Percentiles rank a stretch among this genome's conserved stretches.
Evolutionary conservation across 1,284 basidiomycete genomes (phyloP).

Genomic region (Erythrobasidium hasegawianum): DNA sequence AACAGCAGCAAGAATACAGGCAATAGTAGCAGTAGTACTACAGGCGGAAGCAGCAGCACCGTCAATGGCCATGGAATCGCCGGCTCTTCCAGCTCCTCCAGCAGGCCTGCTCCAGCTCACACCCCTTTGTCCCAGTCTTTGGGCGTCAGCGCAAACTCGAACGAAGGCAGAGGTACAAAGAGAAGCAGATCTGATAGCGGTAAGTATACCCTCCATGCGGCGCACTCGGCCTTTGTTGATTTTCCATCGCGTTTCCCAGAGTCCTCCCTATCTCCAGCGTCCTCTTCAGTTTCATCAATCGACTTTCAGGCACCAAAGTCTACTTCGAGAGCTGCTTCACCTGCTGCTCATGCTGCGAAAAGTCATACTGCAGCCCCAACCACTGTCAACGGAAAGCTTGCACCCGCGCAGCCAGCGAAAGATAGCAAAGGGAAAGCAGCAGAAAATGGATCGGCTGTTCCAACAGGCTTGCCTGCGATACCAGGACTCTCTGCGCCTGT

Average conservation of each 20-base stretch:
- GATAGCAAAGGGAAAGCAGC: slow-evolving; percentile 4
- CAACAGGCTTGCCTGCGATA: slow-evolving; percentile 6
- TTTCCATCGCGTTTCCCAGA: slow-evolving; percentile 5
- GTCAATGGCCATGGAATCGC: not conserved
- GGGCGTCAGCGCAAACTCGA: not conserved
- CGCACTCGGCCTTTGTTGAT: not conserved
- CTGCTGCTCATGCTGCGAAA: not conserved
- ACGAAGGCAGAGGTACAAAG: slow-evolving; percentile 18
- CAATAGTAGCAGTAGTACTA: not conserved
- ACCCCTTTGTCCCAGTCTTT: not conserved
- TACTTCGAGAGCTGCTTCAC: too few relatives aligned
- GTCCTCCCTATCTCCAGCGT: slow-evolving; percentile 31
- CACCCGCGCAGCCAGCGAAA: not conserved
- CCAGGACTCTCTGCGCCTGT: slow-evolving; percentile 13
- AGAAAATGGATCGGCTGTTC: not conserved
- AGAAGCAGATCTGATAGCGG: slow-evolving; percentile 24
- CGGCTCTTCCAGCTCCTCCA: not conserved
- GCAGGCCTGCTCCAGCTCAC: not conserved
- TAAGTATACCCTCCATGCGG: not conserved
- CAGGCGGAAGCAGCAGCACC: slow-evolving; percentile 12
- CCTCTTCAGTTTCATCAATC: not conserved
- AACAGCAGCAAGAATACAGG: not conserved
- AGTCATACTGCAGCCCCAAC: not conserved
- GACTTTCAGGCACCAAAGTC: slow-evolving; percentile 3
- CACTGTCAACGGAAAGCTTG: not conserved